A percentile compares a stretch with the other conserved stretches of the same genome.
These are phyloP conservation scores for Mycena indigotica DNA, from an alignment of 768 basidiomycete genomes.

Conservation along the genomic window DNA sequence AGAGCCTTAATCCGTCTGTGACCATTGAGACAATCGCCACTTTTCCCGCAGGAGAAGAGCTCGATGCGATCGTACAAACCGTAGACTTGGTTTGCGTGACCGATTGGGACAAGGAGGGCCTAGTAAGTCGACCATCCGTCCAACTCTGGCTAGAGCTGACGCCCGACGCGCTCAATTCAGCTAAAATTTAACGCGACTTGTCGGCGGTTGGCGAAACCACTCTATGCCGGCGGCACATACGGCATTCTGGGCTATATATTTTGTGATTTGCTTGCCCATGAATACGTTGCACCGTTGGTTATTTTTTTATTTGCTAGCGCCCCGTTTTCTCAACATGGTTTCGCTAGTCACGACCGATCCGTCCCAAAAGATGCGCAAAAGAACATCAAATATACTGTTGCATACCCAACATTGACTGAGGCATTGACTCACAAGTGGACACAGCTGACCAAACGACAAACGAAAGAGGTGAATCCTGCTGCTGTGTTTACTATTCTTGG, in stretches of 20 bases:
- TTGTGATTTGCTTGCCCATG: constrained; percentile 86
- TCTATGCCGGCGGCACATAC: constrained; percentile 92
- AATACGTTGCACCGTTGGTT: constrained; percentile 82
- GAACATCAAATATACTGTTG: constrained; percentile 57
- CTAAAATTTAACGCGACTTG: constrained; percentile 79
- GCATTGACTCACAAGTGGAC: constrained; percentile 74
- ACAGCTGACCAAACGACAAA: constrained; percentile 68
- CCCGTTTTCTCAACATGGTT: constrained; percentile 13
- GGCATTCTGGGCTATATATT: constrained; percentile 93
- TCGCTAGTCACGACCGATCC: constrained; percentile 58
- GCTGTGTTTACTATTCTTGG: constrained; percentile 74
- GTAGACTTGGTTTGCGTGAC: constrained; percentile 90
- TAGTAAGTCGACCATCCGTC: constrained; percentile 55
- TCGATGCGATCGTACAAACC: constrained; percentile 59
- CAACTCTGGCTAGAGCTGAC: background rate
- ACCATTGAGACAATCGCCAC: constrained; percentile 68
- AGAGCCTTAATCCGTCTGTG: constrained; percentile 92
- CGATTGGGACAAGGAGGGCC: constrained; percentile 66
- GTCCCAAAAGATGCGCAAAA: constrained; percentile 60
- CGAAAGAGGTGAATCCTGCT: constrained; percentile 81
- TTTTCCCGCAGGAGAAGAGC: constrained; percentile 47
- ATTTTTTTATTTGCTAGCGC: constrained; percentile 7
- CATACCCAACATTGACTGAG: constrained; percentile 63
- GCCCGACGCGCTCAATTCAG: constrained; percentile 42
- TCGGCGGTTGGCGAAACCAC: constrained; percentile 69